Conservation (phyloP, 176 grass and related monocot genomes). For the Alopecurus myosuroides region DNA sequence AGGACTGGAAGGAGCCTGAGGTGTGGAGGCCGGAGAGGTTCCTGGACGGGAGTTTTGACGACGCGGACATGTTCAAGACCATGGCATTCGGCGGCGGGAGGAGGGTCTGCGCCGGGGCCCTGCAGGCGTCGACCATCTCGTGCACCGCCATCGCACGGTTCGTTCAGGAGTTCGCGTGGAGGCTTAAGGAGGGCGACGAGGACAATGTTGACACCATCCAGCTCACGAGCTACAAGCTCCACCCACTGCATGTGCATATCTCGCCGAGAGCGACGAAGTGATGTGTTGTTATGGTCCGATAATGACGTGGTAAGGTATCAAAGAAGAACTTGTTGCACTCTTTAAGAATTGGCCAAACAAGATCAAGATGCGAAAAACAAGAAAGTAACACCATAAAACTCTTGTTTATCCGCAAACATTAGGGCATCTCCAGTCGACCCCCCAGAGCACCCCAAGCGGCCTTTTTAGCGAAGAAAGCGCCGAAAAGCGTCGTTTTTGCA, state of each 20-base stretch:
- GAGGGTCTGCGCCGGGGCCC: constrained; percentile 54
- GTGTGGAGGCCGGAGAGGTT: constrained; percentile 82
- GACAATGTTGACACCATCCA: constrained; percentile 56
- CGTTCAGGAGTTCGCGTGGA: constrained; percentile 68
- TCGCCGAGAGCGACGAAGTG: neutral
- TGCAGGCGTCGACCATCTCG: constrained; percentile 60
- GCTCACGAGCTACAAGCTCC: constrained; percentile 55
- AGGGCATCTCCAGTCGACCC: too few relatives aligned
- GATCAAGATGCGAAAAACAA: too few relatives aligned
- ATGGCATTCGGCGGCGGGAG: constrained; percentile 86
- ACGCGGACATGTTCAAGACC: constrained; percentile 52
- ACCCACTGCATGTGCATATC: constrained; percentile 35
- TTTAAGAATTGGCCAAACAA: neutral
- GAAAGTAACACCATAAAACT: too few relatives aligned
- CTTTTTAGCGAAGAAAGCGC: too few relatives aligned
- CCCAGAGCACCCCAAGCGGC: too few relatives aligned
- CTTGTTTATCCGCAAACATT: too few relatives aligned
- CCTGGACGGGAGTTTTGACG: constrained; percentile 31
- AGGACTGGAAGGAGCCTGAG: constrained; percentile 54
- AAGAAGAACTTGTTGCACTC: neutral
- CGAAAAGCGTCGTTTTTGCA: too few relatives aligned
- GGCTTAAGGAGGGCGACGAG: constrained; percentile 65
- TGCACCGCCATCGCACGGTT: constrained; percentile 53
- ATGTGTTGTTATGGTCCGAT: neutral
- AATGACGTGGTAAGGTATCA: neutral